phyloP scores from a whole-genome alignment of 2,329 filamentous ascomycete genomes.

The Arthrobotrys megalospora region DNA sequence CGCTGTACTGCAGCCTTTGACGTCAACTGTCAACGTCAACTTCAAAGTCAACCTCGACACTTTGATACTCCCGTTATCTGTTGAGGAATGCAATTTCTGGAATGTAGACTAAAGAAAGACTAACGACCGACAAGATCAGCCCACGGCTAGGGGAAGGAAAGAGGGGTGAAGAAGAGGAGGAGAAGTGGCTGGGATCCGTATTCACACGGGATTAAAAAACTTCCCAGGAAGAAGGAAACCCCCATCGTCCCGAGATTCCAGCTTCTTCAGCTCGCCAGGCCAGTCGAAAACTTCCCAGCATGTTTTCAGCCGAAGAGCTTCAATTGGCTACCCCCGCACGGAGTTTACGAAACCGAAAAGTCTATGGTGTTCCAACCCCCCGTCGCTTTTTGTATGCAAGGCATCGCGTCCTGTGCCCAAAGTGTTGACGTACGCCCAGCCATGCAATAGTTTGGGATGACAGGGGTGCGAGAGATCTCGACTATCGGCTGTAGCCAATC shows the following conservation, averaged over 20 bases:
- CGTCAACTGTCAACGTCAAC: constrained; percentile 8
- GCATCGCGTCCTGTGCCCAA: constrained; percentile 16
- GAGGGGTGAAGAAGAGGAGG: constrained; percentile 4
- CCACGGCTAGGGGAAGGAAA: constrained; percentile 1
- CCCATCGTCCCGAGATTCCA: constrained; percentile 4
- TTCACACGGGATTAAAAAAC: constrained; percentile 13
- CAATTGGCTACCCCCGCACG: constrained; percentile 43
- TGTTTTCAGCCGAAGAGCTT: constrained; percentile 24
- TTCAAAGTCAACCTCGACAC: constrained; percentile 5
- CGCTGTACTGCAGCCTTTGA: background rate
- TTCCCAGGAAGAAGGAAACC: background rate
- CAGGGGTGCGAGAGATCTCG: constrained; percentile 38
- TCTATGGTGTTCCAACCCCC: too few relatives aligned
- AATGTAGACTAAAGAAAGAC: constrained; percentile 29
- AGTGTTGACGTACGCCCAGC: constrained; percentile 56
- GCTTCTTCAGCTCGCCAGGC: constrained; percentile 13
- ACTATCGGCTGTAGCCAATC: constrained; percentile 42
- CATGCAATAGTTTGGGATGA: constrained; percentile 8
- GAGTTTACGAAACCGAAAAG: constrained; percentile 36
- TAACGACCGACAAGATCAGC: constrained; percentile 13
- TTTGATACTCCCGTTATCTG: constrained; percentile 5
- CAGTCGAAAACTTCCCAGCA: constrained; percentile 9
- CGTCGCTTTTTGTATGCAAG: background rate
- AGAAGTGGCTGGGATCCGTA: constrained; percentile 43
- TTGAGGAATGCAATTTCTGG: background rate